A percentile compares a stretch with the other conserved stretches of the same genome.
These are phyloP conservation scores for Basidiobolus meristosporus DNA, from an alignment of 371 early-diverging fungal species.

Conservation along the genomic window DNA sequence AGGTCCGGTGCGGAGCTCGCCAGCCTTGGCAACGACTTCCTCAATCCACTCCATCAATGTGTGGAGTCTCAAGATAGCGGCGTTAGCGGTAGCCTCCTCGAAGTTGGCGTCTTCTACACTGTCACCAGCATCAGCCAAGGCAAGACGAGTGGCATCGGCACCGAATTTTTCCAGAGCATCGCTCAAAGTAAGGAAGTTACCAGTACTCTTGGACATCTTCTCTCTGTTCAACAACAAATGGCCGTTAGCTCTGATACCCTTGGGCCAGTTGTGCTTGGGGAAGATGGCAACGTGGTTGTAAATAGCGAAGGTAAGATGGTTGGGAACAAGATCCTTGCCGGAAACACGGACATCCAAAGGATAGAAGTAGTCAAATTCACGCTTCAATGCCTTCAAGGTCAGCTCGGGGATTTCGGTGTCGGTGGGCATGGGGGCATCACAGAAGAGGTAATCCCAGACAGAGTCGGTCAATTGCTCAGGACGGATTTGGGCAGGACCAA, in stretches of 20 bases:
- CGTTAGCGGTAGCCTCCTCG: slow-evolving; percentile 90
- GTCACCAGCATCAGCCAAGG: slow-evolving; percentile 93
- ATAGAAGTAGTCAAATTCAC: slow-evolving; percentile 94
- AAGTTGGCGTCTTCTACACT: slow-evolving; percentile 99
- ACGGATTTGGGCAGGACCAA: slow-evolving; percentile 67
- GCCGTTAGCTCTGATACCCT: slow-evolving; percentile 88
- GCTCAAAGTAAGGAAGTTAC: slow-evolving; percentile 91
- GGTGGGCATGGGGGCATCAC: slow-evolving; percentile 47
- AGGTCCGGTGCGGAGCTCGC: slow-evolving; percentile 18
- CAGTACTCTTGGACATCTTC: slow-evolving; percentile 99
- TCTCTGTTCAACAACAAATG: slow-evolving; percentile 92
- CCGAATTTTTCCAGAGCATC: slow-evolving; percentile 84
- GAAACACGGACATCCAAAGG: slow-evolving; percentile 96
- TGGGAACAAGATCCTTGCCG: slow-evolving; percentile 98
- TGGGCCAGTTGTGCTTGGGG: slow-evolving; percentile 88
- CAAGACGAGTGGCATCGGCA: slow-evolving; percentile 94
- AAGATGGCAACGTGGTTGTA: slow-evolving; percentile 99
- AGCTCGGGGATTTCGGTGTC: slow-evolving; percentile 33
- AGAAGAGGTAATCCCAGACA: slow-evolving; percentile 92
- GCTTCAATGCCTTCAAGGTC: slow-evolving; percentile 47
- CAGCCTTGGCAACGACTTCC: slow-evolving; percentile 19
- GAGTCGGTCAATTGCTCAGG: slow-evolving; percentile 80
- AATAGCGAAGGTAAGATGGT: slow-evolving; percentile 98
- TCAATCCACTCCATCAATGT: slow-evolving; percentile 86
- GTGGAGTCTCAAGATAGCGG: slow-evolving; percentile 85